Evolutionary conservation across 305 asterid species (phyloP), one percentile per base, ranked within the genome.

Genomic region (Fraxinus albicans): DNA sequence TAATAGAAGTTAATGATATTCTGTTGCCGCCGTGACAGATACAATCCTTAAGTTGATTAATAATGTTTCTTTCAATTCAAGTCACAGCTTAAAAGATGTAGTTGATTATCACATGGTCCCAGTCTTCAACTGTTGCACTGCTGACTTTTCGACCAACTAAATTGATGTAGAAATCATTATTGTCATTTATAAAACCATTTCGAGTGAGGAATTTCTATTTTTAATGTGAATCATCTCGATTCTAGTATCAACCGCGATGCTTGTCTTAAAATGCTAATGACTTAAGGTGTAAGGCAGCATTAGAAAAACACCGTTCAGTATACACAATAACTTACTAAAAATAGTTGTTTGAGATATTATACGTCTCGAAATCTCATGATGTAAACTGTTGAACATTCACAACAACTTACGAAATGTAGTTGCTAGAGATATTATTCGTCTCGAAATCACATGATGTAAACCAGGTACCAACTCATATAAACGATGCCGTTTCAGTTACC

Each of bases 21-120:
- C 1, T 25, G 73, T 8, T 9, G 79, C 85, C 85, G 82, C 76
- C 85, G 55, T 36, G 80, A 17, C 10, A 77, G n/a, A 65, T 25
- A 63, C 53, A n/a, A 6, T 82, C 3, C 38, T 65, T 60, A 40
- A 72, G 23, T 74, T 29, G 35, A 72, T 34, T 12, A 42, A 77
- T 6, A 21, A 17, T 77, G 4, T 77, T 13, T 9, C 70, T 60
- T 55, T 55, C 25, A n/a, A 55, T 55, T 5, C 8, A n/a, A 58
- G 10, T 58, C 1, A 12, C 72, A 19, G 6, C 33, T 79, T 10
- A 35, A 47, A 21, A 76, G 36, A 15, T 15, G 23, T 76, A 27
- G 31, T 25, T 44, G 25, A 6, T 40, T 3, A n/a, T 40, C 53
- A 63, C 0, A 27, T 10, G 40, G 1, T 47, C 13, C n/a, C 27